Conservation (phyloP, 345 rosid genomes). For the Theobroma cacao region DNA sequence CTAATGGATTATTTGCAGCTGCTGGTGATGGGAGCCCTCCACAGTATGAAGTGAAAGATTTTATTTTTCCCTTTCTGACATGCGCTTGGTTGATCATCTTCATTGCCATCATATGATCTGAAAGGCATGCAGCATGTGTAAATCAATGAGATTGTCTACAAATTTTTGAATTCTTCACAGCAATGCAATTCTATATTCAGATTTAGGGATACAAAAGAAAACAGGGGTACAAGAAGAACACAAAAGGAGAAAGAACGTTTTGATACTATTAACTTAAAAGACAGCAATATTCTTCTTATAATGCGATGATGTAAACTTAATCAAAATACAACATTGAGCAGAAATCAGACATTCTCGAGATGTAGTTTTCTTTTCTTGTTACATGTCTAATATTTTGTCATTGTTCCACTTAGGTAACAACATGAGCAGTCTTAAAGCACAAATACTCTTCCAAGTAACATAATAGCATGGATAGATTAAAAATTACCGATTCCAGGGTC, state of each 20-base stretch:
- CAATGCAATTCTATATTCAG: neutral
- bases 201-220: neutral
- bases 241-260: neutral
- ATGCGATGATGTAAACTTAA: neutral
- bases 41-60: constrained; percentile 85
- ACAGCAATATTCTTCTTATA: neutral
- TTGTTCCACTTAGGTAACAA: neutral
- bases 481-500: constrained; percentile 95
- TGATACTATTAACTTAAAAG: neutral
- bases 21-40: constrained; percentile 98
- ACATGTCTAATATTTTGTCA: neutral
- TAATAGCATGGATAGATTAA: constrained; percentile 3
- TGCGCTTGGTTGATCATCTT: constrained; percentile 86
- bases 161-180: neutral
- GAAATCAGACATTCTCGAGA: neutral
- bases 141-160: neutral
- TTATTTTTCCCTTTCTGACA: constrained; percentile 57
- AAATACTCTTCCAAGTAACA: neutral
- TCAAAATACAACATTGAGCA: neutral
- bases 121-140: constrained; percentile 15
- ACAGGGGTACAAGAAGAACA: neutral
- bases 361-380: neutral
- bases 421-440: neutral
- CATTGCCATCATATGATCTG: constrained; percentile 99
- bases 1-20: constrained; percentile 91